phyloP scores from a whole-genome alignment of 2,329 filamentous ascomycete species.

The Drechslerella stenobrocha region DNA sequence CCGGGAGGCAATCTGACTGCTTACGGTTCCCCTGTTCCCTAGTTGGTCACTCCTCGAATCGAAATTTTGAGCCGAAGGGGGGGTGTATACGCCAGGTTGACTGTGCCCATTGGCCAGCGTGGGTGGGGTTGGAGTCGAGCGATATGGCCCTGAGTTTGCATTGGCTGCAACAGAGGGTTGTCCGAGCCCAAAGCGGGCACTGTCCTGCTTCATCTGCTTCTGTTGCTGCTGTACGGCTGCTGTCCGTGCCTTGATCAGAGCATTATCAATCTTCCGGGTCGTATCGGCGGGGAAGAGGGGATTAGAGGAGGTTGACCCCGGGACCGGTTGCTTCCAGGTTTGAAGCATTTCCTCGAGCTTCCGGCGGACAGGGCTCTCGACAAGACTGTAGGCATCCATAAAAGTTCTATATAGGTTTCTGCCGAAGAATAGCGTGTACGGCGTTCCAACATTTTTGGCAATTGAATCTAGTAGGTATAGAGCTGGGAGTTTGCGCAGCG shows the following conservation, averaged over 20 bases:
- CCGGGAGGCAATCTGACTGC: not conserved
- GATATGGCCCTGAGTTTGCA: constrained; percentile 27
- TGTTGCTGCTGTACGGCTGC: constrained; percentile 59
- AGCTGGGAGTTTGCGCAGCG: constrained; percentile 87
- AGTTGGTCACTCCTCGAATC: constrained; percentile 13
- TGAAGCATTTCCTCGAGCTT: constrained; percentile 97
- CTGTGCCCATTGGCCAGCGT: constrained; percentile 31
- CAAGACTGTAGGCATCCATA: constrained; percentile 92
- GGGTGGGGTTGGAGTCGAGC: constrained; percentile 52
- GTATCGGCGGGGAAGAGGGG: constrained; percentile 88
- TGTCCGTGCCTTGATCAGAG: constrained; percentile 78
- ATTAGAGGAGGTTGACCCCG: constrained; percentile 86
- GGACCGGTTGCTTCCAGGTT: constrained; percentile 97
- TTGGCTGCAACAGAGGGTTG: constrained; percentile 23
- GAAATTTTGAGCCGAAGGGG: constrained; percentile 28
- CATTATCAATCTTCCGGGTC: constrained; percentile 89
- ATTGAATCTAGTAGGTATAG: constrained; percentile 97
- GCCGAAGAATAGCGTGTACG: constrained; percentile 93
- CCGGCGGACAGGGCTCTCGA: constrained; percentile 77
- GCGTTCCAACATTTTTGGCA: constrained; percentile 96
- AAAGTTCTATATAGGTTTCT: constrained; percentile 90
- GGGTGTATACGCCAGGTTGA: constrained; percentile 24
- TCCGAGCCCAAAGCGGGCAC: constrained; percentile 28
- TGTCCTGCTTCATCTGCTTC: constrained; percentile 56
- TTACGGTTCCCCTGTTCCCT: constrained; percentile 19